Percentiles rank a stretch among this genome's conserved stretches.
Conservation (phyloP, 2,329 filamentous ascomycete species). For the Claviceps pusilla region DNA sequence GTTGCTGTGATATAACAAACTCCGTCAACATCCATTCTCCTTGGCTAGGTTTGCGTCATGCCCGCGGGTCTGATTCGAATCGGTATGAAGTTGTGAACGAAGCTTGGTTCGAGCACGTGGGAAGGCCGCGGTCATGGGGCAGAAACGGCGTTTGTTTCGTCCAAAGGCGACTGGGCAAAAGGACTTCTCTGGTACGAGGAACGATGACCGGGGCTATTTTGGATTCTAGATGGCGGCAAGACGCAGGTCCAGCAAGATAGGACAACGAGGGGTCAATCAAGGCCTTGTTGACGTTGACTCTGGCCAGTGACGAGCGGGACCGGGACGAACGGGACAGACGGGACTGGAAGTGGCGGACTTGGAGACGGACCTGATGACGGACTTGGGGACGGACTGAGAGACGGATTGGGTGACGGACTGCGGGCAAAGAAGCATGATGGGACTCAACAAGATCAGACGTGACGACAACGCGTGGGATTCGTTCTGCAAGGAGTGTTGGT, state of each 20-base stretch:
- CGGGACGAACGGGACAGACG: background rate
- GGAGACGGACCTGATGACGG: background rate
- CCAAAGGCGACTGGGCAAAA: background rate
- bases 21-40: constrained; percentile 6
- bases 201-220: background rate
- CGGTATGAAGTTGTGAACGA: background rate
- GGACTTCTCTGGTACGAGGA: background rate
- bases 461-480: background rate
- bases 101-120: background rate
- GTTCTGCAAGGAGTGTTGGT: background rate
- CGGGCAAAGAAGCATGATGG: background rate
- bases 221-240: background rate
- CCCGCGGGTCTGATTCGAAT: background rate
- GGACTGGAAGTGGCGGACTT: no score
- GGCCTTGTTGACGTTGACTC: background rate
- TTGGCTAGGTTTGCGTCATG: constrained; percentile 4
- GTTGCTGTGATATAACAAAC: constrained; percentile 3
- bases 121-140: background rate
- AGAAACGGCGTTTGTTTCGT: background rate
- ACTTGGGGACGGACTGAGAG: background rate
- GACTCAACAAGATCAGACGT: background rate
- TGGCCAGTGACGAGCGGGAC: background rate
- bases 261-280: background rate
- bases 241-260: background rate
- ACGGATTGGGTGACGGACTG: background rate